Conservation (phyloP, 2,329 filamentous ascomycete species). For the Arthrobotrys iridis region DNA sequence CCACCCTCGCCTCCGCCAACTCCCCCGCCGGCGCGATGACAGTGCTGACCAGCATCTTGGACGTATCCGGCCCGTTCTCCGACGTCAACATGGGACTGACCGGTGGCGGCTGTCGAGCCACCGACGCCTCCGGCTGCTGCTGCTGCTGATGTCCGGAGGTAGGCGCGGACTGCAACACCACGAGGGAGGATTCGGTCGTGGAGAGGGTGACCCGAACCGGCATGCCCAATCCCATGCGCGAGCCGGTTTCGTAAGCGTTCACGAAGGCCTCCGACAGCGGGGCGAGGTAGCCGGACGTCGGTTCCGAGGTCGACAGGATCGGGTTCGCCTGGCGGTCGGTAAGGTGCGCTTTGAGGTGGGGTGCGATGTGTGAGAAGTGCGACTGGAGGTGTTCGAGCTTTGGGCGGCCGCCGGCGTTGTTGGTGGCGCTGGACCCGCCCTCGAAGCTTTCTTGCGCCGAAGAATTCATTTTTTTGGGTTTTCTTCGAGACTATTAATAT, state of each 20-base stretch:
- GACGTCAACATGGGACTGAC: constrained; percentile 13
- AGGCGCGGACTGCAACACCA: constrained; percentile 57
- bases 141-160: constrained; percentile 10
- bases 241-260: constrained; percentile 58
- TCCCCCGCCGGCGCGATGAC: constrained; percentile 56
- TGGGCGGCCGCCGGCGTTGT: constrained; percentile 17
- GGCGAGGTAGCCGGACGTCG: constrained; percentile 44
- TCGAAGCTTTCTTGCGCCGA: constrained; percentile 7
- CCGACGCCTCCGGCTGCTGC: constrained; percentile 2
- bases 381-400: constrained; percentile 51
- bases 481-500: neutral
- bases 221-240: constrained; percentile 57
- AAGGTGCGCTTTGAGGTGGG: constrained; percentile 55
- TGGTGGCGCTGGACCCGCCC: constrained; percentile 12
- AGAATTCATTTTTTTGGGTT: constrained; percentile 18
- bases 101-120: constrained; percentile 12
- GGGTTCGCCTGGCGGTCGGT: constrained; percentile 57
- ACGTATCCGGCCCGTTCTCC: constrained; percentile 41
- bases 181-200: constrained; percentile 55
- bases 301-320: constrained; percentile 56
- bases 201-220: constrained; percentile 57
- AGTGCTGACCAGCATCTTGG: constrained; percentile 57
- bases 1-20: constrained; percentile 57
- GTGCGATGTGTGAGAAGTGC: constrained; percentile 56
- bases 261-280: constrained; percentile 57